These are phyloP conservation scores for Melocanna baccifera DNA, from an alignment of 176 grass and related monocot genomes.

Conservation along the genomic window DNA sequence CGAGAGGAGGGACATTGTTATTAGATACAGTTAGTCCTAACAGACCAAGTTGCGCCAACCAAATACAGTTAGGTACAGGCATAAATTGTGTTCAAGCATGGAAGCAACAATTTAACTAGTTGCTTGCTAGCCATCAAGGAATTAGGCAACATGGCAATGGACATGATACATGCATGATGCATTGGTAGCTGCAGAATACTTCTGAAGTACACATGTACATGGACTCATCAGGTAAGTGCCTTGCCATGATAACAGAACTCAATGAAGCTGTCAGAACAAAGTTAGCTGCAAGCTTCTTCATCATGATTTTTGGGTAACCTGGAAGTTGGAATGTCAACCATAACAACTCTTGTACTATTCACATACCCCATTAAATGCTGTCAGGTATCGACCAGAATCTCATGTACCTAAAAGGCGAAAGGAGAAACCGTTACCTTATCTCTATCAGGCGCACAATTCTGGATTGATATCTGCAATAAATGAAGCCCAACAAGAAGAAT, in stretches of 20 bases:
- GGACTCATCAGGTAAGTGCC: neutral
- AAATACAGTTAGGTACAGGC: neutral
- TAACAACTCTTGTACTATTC: neutral
- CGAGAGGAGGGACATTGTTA: neutral
- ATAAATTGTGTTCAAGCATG: neutral
- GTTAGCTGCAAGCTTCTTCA: neutral
- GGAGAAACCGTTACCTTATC: neutral
- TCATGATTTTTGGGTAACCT: neutral
- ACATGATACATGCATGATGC: neutral
- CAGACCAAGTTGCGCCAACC: neutral
- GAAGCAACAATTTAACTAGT: neutral
- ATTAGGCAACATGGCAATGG: neutral
- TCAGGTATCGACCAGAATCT: neutral
- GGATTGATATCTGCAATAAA: neutral
- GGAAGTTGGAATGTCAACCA: neutral
- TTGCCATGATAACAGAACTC: neutral
- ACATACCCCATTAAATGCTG: neutral
- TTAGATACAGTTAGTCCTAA: neutral
- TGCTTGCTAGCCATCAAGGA: neutral
- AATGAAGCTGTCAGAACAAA: neutral
- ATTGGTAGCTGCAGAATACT: neutral
- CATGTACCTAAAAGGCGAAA: neutral
- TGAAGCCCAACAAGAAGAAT: neutral
- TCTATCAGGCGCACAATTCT: neutral
- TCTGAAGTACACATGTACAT: neutral